Conservation (phyloP, 2,329 filamentous ascomycete species). For the Dothistroma septosporum region DNA sequence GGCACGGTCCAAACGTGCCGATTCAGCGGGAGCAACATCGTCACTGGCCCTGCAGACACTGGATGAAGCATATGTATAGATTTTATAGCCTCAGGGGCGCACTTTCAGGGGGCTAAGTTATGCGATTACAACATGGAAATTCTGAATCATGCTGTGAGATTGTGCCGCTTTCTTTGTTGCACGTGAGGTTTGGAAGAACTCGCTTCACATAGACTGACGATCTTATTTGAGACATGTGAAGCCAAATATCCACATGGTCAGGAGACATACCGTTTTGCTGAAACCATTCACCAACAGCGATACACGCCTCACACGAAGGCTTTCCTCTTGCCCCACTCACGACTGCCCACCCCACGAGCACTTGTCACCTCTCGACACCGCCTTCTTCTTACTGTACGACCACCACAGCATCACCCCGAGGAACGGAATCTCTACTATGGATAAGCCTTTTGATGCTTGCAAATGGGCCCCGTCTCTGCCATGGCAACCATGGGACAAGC, state of each 20-base stretch:
- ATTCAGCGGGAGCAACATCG: background rate
- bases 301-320: background rate
- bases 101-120: background rate
- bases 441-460: constrained; percentile 15
- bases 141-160: background rate
- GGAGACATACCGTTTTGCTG: background rate
- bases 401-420: background rate
- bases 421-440: constrained; percentile 15
- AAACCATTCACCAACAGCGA: background rate
- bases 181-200: background rate
- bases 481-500: constrained; percentile 10
- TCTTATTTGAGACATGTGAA: background rate
- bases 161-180: background rate
- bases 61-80: background rate
- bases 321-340: background rate
- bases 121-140: background rate
- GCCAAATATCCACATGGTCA: background rate
- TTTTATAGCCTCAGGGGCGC: background rate
- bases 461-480: constrained; percentile 20
- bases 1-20: background rate
- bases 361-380: background rate
- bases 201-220: background rate
- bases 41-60: background rate
- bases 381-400: background rate
- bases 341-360: background rate